phyloP scores from a whole-genome alignment of 768 basidiomycete species.

The Tricholoma flavovirens region DNA sequence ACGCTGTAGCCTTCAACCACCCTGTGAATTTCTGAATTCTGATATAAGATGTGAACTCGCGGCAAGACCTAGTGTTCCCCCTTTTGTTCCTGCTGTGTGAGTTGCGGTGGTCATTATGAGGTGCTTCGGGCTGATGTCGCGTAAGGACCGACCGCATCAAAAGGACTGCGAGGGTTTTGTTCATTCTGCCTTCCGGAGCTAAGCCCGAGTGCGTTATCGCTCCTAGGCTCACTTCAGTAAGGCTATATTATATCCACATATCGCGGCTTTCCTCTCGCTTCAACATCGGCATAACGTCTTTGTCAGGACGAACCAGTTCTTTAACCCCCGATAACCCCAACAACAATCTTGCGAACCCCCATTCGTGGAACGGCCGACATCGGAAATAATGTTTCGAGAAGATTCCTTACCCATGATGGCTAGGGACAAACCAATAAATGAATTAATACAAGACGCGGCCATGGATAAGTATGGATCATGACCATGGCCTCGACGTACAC shows the following conservation, averaged over 20 bases:
- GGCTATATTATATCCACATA: too few species aligned
- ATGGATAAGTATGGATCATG: too few species aligned
- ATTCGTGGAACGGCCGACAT: conserved; percentile 64
- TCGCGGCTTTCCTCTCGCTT: conserved; percentile 32
- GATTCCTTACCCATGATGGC: conserved; percentile 63
- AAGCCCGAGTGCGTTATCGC: too few species aligned
- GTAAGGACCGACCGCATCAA: neutral
- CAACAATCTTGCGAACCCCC: conserved; percentile 45
- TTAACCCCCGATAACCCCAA: conserved; percentile 43
- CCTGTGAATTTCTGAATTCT: too few species aligned
- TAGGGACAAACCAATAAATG: too few species aligned
- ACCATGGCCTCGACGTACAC: conserved; percentile 42
- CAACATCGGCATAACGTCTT: conserved; percentile 33
- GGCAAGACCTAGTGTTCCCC: too few species aligned
- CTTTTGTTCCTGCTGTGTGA: too few species aligned
- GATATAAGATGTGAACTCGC: too few species aligned
- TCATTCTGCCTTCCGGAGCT: neutral
- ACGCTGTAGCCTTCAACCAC: neutral
- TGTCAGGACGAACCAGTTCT: conserved; percentile 49
- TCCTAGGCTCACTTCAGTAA: too few species aligned
- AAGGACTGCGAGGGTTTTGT: neutral
- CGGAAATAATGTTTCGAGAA: conserved; percentile 44
- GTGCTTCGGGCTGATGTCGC: neutral
- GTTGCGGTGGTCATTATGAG: neutral
- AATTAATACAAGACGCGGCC: neutral